Base-by-base conservation (phyloP, 257 asterid species). In the Anisodus tanguticus region DNA sequence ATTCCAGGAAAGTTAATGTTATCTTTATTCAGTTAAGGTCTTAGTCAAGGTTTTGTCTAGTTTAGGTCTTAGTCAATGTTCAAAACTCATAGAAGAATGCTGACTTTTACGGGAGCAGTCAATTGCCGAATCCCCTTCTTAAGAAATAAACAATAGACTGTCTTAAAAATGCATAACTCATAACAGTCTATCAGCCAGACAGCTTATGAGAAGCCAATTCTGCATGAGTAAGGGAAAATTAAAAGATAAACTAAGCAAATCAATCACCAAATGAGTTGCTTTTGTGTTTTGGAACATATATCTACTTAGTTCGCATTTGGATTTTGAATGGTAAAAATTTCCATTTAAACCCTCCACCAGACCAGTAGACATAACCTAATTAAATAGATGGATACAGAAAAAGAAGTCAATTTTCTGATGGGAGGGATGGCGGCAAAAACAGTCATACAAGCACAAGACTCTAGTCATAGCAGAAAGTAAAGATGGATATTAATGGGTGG, bases 251-350 rank as follows among this genome's bases (percentile, higher is more conserved):
- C 54, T 22, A 39, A 17, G 2, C 15, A 69, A 41, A 69, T 41
- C 31, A 41, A 69, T 43, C 78, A 41, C 78, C 78, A 41, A 41
- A 69, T 69, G 54, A 70, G 79, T 70, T 41, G 55, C 79, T 17
- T 68, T 70, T 43, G 57, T 17, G 17, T 70, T 17, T 70, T 71
- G 55, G 17, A 45, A 71, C 79, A 70, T 4, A 31, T 31, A 43
- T 71, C 57, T 70, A 71, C 37, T 43, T 71, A 71, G 37, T 22
- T 71, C 35, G 57, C 57, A 17, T n/a, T 13, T 71, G 53, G 79
- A 71, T 71, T 71, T 71, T 71, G 79, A 71, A 71, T 70, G 37
- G 79, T 43, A 71, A 43, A 70, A 17, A 8, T n/a, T 22, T 71
- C 37, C 55, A 8, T 71, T 57, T 71, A 71, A 43, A 71, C 79